phyloP scores from a whole-genome alignment of 1,284 basidiomycete species.

The Anthracocystis panici-leucophaei region DNA sequence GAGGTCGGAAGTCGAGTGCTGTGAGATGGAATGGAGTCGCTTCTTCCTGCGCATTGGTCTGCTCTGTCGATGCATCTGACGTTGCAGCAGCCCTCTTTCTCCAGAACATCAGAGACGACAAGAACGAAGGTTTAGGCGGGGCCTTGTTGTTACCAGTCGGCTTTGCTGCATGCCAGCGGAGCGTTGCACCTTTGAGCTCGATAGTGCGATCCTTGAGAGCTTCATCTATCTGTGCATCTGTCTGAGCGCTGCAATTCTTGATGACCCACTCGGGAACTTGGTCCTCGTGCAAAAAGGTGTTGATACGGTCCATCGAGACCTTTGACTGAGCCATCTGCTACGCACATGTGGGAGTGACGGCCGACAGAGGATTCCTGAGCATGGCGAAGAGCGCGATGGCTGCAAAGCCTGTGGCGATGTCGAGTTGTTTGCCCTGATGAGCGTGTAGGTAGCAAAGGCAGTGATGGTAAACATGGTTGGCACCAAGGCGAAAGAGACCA shows the following conservation, averaged over 20 bases:
- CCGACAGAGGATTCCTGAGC: constrained; percentile 53
- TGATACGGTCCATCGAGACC: constrained; percentile 83
- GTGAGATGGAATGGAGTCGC: constrained; percentile 45
- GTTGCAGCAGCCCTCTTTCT: constrained; percentile 14
- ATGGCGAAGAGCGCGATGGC: constrained; percentile 56
- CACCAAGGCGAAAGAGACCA: constrained; percentile 29
- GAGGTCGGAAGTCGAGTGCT: constrained; percentile 44
- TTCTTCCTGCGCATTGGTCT: not conserved
- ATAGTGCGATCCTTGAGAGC: constrained; percentile 72
- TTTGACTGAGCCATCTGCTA: constrained; percentile 73
- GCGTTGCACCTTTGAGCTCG: constrained; percentile 76
- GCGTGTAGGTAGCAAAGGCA: constrained; percentile 53
- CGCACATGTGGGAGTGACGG: constrained; percentile 46
- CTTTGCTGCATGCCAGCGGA: constrained; percentile 69
- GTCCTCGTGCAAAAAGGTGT: constrained; percentile 83
- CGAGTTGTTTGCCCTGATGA: constrained; percentile 46
- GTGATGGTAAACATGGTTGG: constrained; percentile 45
- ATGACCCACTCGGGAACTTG: constrained; percentile 82
- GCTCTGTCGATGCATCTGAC: not conserved
- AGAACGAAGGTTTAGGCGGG: constrained; percentile 8
- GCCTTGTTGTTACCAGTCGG: not conserved
- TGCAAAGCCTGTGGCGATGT: constrained; percentile 52
- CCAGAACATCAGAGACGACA: constrained; percentile 21
- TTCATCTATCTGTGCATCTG: not conserved
- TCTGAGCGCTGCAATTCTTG: constrained; percentile 26